Conservation (phyloP, 2,329 filamentous ascomycete genomes). For the Sporothrix variecibatus region DNA sequence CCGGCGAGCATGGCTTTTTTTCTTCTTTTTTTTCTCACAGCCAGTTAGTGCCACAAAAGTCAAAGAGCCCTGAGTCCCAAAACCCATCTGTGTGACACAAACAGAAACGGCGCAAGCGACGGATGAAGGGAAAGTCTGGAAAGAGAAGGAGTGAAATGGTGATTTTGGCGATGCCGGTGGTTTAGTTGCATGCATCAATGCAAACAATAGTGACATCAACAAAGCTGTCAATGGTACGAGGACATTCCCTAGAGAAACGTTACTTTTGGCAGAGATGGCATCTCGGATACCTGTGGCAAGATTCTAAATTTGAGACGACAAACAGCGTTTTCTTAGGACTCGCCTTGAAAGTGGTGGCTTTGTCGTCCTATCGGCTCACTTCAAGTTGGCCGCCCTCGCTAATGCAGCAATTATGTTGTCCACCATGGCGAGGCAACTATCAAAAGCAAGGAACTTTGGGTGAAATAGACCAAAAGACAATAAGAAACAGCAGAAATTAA, state of each 20-base stretch:
- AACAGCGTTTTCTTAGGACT: not conserved
- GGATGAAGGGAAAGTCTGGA: not conserved
- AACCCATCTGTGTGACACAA: not conserved
- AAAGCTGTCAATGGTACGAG: not conserved
- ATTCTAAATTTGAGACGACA: not conserved
- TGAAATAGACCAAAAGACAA: not conserved
- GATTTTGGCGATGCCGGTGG: not conserved
- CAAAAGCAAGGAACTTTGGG: not conserved
- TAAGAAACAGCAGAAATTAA: not conserved
- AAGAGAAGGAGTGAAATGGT: not conserved
- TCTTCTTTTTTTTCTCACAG: not conserved
- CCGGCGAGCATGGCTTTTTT: not conserved
- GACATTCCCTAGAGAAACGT: slow-evolving; percentile 11
- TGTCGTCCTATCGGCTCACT: not conserved
- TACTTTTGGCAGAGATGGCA: not conserved
- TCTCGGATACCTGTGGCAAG: not conserved
- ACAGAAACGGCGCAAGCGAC: not conserved
- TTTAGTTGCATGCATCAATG: not conserved
- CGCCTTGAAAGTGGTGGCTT: not conserved
- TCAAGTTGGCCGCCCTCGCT: not conserved
- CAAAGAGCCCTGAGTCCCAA: slow-evolving; percentile 7
- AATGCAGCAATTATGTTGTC: not conserved
- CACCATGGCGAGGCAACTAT: not conserved
- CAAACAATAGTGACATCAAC: not conserved
- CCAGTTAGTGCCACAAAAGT: slow-evolving; percentile 14